Conservation (phyloP, 352 stramenopile species). For the Ochromonadaceae sp. region DNA sequence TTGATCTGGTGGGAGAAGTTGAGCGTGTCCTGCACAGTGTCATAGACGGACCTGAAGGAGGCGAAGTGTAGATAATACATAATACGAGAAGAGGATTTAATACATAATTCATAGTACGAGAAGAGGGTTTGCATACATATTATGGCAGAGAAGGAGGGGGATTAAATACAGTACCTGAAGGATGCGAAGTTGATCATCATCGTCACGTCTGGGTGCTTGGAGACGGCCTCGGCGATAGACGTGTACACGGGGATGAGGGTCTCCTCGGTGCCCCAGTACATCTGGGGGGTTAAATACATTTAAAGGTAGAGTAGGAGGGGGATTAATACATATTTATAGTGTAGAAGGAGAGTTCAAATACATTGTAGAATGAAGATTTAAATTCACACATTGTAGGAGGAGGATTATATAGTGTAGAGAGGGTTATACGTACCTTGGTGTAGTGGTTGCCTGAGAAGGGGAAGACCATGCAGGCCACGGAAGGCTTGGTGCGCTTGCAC, state of each 20-base stretch:
- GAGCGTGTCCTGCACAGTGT: constrained; percentile 83
- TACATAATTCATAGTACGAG: no score
- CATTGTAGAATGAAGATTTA: no score
- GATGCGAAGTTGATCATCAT: constrained; percentile 92
- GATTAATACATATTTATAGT: no score
- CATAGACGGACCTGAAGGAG: constrained; percentile 89
- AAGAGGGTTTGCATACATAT: no score
- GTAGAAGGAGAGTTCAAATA: no score
- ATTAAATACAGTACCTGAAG: constrained; percentile 85
- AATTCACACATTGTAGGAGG: constrained; percentile 13
- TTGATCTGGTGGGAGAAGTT: constrained; percentile 70
- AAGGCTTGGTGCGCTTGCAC: constrained; percentile 81
- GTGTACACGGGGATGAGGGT: constrained; percentile 61
- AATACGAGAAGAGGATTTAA: no score
- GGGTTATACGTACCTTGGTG: no score
- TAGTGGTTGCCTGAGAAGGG: constrained; percentile 88
- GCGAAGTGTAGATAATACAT: no score
- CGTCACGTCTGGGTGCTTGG: constrained; percentile 76
- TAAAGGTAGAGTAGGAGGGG: no score
- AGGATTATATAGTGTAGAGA: no score
- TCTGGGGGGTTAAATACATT: no score
- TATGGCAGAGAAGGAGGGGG: no score
- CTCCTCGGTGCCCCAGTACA: constrained; percentile 90
- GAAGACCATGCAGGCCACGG: constrained; percentile 82
- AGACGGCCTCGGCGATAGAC: constrained; percentile 50